Conservation (phyloP, 805 yeast species). For the Kodamaea restingae region DNA sequence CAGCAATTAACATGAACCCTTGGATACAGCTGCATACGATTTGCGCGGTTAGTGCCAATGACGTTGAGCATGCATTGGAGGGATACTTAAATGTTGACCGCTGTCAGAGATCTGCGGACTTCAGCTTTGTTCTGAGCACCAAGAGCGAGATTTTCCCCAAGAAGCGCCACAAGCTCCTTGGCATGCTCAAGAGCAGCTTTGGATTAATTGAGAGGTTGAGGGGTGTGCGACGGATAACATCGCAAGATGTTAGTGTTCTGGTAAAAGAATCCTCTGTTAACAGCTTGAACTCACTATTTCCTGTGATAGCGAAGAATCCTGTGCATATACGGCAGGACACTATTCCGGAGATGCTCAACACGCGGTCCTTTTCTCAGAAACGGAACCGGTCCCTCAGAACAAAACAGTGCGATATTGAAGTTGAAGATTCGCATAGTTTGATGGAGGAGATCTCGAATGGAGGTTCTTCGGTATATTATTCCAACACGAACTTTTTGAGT, state of each 20-base stretch:
- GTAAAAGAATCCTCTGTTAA: background rate
- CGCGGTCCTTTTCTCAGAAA: constrained; percentile 6
- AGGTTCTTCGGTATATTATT: background rate
- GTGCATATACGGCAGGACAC: constrained; percentile 6
- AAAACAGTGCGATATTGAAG: background rate
- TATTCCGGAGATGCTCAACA: background rate
- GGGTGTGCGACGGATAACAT: background rate
- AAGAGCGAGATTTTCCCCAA: background rate
- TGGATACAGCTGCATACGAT: constrained; percentile 3
- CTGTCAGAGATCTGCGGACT: background rate
- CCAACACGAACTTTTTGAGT: background rate
- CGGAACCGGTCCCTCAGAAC: constrained; percentile 4
- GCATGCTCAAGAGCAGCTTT: background rate
- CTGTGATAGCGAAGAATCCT: background rate
- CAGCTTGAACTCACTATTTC: constrained; percentile 5
- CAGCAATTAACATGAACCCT: constrained; percentile 2
- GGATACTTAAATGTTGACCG: background rate
- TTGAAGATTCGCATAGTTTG: constrained; percentile 4
- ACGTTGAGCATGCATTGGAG: background rate
- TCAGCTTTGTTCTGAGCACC: constrained; percentile 1
- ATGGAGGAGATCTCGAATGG: constrained; percentile 6
- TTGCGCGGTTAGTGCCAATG: background rate
- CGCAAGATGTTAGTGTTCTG: background rate
- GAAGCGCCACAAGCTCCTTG: background rate
- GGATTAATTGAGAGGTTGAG: background rate